Evolutionary conservation across 129 eudicot genomes (phyloP).

Genomic region (Flaveria linearis): DNA sequence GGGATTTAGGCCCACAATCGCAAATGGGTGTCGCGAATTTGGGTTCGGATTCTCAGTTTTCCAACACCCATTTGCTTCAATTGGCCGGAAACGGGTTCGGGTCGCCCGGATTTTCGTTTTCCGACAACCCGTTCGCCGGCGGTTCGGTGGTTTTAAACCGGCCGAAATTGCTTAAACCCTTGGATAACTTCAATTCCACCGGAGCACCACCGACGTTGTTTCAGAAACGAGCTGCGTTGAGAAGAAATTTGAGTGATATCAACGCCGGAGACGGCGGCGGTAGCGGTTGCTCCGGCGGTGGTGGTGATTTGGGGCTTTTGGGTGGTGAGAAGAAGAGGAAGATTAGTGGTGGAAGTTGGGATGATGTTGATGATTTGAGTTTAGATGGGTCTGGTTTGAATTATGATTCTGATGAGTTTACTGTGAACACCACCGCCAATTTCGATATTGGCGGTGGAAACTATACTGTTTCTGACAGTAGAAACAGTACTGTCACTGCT

Average conservation of each 20-base stretch:
- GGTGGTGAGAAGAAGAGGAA: slow-evolving; percentile 52
- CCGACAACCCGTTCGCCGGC: slow-evolving; percentile 41
- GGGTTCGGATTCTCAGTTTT: slow-evolving; percentile 45
- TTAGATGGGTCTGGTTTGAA: slow-evolving; percentile 66
- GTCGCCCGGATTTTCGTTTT: slow-evolving; percentile 43
- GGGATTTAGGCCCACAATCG: slow-evolving; percentile 45
- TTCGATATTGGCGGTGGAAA: slow-evolving; percentile 46
- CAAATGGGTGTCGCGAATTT: slow-evolving; percentile 46
- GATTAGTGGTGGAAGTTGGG: slow-evolving; percentile 47
- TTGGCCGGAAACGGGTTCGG: slow-evolving; percentile 47
- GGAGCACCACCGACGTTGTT: slow-evolving; percentile 78
- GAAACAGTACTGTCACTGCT: slow-evolving; percentile 50
- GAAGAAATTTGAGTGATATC: slow-evolving; percentile 49
- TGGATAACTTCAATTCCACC: slow-evolving; percentile 53
- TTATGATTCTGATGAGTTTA: slow-evolving; percentile 74
- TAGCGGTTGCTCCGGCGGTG: neutral
- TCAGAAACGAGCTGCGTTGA: slow-evolving; percentile 83
- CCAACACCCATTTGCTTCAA: slow-evolving; percentile 50
- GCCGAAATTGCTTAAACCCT: slow-evolving; percentile 72
- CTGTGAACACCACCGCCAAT: slow-evolving; percentile 33
- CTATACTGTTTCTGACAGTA: slow-evolving; percentile 37
- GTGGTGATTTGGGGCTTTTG: slow-evolving; percentile 36
- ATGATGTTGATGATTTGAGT: slow-evolving; percentile 71
- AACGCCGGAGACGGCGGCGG: slow-evolving; percentile 25
- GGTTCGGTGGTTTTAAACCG: slow-evolving; percentile 57